Percentiles rank a stretch among this genome's conserved stretches.
These are phyloP conservation scores for Microdochium paspali DNA, from an alignment of 2,329 filamentous ascomycete genomes.

Conservation along the genomic window DNA sequence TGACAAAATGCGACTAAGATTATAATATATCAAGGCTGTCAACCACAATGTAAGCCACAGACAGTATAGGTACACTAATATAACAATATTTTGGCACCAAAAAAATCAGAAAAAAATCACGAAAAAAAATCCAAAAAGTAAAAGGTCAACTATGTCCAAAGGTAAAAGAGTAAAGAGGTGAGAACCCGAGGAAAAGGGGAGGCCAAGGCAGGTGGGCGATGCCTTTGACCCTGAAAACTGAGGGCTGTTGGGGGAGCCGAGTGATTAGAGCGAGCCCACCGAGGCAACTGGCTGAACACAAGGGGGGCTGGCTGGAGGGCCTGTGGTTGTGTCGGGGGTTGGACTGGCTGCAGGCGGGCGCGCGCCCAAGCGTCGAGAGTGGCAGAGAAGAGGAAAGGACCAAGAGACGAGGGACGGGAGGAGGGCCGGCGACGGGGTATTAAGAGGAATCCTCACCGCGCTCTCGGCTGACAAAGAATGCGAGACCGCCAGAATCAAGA, in stretches of 20 bases:
- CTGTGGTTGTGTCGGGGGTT: neutral
- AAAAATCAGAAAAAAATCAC: neutral
- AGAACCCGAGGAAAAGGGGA: neutral
- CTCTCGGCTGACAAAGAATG: neutral
- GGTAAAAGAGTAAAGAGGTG: neutral
- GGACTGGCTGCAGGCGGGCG: neutral
- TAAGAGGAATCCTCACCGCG: neutral
- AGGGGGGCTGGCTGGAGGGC: neutral
- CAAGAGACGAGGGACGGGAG: neutral
- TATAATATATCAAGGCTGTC: too few species aligned
- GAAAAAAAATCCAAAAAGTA: neutral
- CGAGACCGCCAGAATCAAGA: neutral
- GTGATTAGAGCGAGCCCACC: neutral
- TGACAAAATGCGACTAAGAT: too few species aligned
- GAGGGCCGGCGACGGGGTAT: constrained; percentile 1
- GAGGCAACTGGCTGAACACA: neutral
- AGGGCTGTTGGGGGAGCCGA: neutral
- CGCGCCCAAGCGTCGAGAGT: neutral
- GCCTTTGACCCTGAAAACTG: neutral
- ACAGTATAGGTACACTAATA: neutral
- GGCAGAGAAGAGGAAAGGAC: neutral
- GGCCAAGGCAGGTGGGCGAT: neutral
- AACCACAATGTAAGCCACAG: neutral
- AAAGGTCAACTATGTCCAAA: neutral
- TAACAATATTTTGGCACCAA: neutral